These are phyloP conservation scores for Podospora pseudocomata DNA, from an alignment of 495 filamentous ascomycete genomes.

Conservation along the genomic window DNA sequence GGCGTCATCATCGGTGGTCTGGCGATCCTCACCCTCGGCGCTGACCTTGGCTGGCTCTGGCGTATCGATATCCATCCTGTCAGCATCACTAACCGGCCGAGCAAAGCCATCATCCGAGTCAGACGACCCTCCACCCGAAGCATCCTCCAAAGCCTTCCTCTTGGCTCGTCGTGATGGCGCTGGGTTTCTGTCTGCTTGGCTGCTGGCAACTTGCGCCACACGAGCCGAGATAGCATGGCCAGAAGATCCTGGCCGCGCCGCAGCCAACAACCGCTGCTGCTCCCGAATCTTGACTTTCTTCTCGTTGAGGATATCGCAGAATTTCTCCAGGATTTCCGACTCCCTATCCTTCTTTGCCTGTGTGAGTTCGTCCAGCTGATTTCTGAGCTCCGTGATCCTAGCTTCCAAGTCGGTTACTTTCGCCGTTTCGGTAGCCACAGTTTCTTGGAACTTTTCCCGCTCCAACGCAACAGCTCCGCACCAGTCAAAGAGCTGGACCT, in stretches of 20 bases:
- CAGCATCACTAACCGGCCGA: conserved; percentile 17
- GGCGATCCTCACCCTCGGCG: conserved; percentile 28
- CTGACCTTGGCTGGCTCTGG: background rate
- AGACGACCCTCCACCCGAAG: conserved; percentile 40
- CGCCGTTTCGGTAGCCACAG: conserved; percentile 44
- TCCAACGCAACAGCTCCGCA: conserved; percentile 42
- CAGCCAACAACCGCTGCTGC: conserved; percentile 59
- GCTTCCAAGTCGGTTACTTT: conserved; percentile 49
- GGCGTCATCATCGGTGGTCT: conserved; percentile 40
- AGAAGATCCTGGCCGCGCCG: conserved; percentile 1
- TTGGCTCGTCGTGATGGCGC: conserved; percentile 43
- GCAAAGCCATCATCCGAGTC: conserved; percentile 52
- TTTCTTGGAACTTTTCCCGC: conserved; percentile 31
- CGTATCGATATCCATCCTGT: conserved; percentile 55
- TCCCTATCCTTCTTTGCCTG: conserved; percentile 65
- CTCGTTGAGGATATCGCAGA: conserved; percentile 68
- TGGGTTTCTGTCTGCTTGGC: background rate
- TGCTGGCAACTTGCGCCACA: conserved; percentile 7
- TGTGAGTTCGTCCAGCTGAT: conserved; percentile 62
- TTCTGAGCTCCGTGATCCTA: conserved; percentile 44
- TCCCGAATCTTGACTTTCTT: conserved; percentile 92
- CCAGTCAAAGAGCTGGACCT: conserved; percentile 73
- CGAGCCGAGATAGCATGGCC: background rate
- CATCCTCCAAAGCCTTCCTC: conserved; percentile 43
- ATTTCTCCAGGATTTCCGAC: conserved; percentile 65